Evolutionary conservation across 257 asterid genomes (phyloP), one percentile per base, ranked within the genome.

Genomic region (Salvia hispanica): DNA sequence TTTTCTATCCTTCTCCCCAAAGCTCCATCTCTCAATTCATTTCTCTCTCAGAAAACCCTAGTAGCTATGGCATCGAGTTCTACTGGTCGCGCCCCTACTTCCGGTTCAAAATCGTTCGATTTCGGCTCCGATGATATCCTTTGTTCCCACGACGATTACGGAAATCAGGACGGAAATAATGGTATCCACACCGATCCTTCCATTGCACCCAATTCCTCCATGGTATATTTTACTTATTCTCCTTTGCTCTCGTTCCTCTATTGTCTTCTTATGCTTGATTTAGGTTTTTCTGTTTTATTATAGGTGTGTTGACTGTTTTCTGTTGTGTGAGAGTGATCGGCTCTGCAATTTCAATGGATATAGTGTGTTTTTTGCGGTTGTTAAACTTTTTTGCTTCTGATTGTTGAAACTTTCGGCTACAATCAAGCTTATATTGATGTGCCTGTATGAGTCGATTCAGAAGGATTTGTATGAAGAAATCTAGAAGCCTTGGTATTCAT

Each of bases 71-170:
- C 94, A 33, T 93, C 97, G 53, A 91, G 96, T 67, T 77, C 95
- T 2, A 48, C 88, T 58, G 91, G 91, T 12, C 86, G 88, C 65
- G 74, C 72, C 7, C 78, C 58, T 60, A 75, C 70, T 52, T 69
- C 81, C 71, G 86, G 82, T 46, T 76, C 89, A 4, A 89, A 89
- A 66, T 84, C 83, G 8, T 93, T 83, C 78, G 95, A 79, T 74
- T 88, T 93, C 61, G 99, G 65, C 5, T 76, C 95, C 1, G 97
- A 93, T 75, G 96, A 93, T 79, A 82, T 90, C 53, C 88, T 93
- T 43, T 85, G 92, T 73, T 86, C 96, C 1, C 87, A 88, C 67
- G 94, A 88, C 73, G 95, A 90, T 77, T 86, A 72, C 72, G 89
- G 72, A 39, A 76, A 78, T 71, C 92, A 77, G 72, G 98, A 86